Conservation (phyloP, 176 grass and related monocot species). For the Puccinellia tenuiflora region DNA sequence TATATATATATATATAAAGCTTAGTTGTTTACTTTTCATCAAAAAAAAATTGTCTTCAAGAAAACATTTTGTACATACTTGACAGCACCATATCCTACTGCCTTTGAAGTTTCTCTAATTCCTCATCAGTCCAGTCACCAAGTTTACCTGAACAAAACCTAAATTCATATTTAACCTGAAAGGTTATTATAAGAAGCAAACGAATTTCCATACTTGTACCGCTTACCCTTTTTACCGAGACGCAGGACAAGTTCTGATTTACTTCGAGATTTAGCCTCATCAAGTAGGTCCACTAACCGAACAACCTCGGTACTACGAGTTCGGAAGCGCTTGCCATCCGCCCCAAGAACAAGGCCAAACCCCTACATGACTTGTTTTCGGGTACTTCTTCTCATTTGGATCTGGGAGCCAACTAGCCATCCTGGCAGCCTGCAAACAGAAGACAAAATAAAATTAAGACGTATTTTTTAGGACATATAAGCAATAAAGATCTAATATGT, state of each 20-base stretch:
- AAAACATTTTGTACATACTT: constrained; percentile 46
- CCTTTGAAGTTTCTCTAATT: constrained; percentile 84
- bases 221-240: constrained; percentile 71
- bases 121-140: constrained; percentile 81
- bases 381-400: constrained; percentile 53
- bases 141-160: constrained; percentile 51
- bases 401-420: constrained; percentile 73
- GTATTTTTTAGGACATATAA: too few species aligned
- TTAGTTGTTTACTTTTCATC: background rate
- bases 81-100: constrained; percentile 94
- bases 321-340: constrained; percentile 84
- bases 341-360: constrained; percentile 94
- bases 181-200: background rate
- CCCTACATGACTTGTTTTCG: constrained; percentile 83
- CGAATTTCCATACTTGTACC: background rate
- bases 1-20: background rate
- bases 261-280: constrained; percentile 83
- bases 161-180: constrained; percentile 32
- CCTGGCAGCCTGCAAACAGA: constrained; percentile 63
- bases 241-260: constrained; percentile 71
- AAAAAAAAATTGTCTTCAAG: constrained; percentile 14
- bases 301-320: constrained; percentile 87
- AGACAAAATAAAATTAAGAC: background rate
- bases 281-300: constrained; percentile 79
- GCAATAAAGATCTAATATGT: background rate